phyloP scores from a whole-genome alignment of 495 filamentous ascomycete genomes.

The Chaetomium tenue region DNA sequence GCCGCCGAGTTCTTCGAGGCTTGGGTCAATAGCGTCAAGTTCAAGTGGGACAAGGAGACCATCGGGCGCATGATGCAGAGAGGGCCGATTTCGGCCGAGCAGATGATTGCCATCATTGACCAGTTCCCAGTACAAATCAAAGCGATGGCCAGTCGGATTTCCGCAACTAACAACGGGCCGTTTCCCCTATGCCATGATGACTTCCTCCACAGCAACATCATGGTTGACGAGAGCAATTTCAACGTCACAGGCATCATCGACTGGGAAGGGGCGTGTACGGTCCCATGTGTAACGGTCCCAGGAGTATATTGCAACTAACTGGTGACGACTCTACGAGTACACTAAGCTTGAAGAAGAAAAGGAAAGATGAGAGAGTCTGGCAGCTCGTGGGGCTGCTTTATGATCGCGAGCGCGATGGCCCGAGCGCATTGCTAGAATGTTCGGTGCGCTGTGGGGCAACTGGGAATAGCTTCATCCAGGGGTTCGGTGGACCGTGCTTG shows the following conservation, averaged over 20 bases:
- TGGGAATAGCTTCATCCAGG: too few species aligned
- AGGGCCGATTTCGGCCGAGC: constrained; percentile 3
- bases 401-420: too few species aligned
- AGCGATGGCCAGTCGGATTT: constrained; percentile 22
- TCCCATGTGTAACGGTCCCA: too few species aligned
- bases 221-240: constrained; percentile 32
- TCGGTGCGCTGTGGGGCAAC: too few species aligned
- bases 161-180: constrained; percentile 23
- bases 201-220: constrained; percentile 40
- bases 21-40: constrained; percentile 22
- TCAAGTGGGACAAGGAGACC: constrained; percentile 16
- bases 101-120: constrained; percentile 21
- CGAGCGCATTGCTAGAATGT: too few species aligned
- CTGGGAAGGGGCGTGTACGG: constrained; percentile 37
- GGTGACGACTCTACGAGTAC: too few species aligned
- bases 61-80: constrained; percentile 15
- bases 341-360: too few species aligned
- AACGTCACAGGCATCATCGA: constrained; percentile 37
- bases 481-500: too few species aligned
- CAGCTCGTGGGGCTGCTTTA: too few species aligned
- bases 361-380: too few species aligned
- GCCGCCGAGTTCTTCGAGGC: constrained; percentile 27
- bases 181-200: constrained; percentile 35
- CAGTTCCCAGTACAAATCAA: constrained; percentile 26
- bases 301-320: too few species aligned